These are phyloP conservation scores for Acanthamoeba healyi DNA, from an alignment of 208 protist species.

Conservation along the genomic window DNA sequence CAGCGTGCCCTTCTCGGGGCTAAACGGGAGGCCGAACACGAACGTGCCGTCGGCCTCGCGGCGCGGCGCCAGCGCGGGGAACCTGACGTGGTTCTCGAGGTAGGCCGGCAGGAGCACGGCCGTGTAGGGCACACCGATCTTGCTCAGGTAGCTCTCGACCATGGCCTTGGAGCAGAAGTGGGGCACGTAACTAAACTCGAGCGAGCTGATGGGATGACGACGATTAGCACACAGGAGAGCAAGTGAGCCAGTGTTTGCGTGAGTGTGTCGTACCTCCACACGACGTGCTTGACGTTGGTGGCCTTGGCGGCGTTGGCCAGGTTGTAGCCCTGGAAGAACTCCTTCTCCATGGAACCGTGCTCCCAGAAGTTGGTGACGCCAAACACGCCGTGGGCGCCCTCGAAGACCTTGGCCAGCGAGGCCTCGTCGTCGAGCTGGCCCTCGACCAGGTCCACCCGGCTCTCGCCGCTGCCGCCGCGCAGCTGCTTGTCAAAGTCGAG, in stretches of 20 bases:
- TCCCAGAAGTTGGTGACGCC: constrained; percentile 2
- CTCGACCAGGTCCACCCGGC: not conserved
- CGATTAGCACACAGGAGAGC: not conserved
- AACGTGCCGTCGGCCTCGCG: not conserved
- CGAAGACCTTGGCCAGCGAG: not conserved
- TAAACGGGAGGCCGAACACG: not conserved
- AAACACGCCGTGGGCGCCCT: not conserved
- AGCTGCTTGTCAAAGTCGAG: not conserved
- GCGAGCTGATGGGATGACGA: not conserved
- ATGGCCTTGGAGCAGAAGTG: not conserved
- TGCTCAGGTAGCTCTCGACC: not conserved
- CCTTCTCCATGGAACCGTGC: not conserved
- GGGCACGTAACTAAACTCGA: not conserved
- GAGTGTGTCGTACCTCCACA: not conserved
- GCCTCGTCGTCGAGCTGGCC: not conserved
- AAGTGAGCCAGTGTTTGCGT: not conserved
- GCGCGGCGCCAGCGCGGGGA: not conserved
- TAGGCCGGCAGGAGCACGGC: not conserved
- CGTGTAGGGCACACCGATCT: not conserved
- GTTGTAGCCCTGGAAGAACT: not conserved
- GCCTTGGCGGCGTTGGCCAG: not conserved
- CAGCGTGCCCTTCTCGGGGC: not conserved
- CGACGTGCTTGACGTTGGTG: not conserved
- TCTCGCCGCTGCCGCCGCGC: not conserved
- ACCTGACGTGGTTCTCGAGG: not conserved